Evolutionary conservation across 371 early-diverging fungal species (phyloP).

Genomic region (Mucor saturninus): DNA sequence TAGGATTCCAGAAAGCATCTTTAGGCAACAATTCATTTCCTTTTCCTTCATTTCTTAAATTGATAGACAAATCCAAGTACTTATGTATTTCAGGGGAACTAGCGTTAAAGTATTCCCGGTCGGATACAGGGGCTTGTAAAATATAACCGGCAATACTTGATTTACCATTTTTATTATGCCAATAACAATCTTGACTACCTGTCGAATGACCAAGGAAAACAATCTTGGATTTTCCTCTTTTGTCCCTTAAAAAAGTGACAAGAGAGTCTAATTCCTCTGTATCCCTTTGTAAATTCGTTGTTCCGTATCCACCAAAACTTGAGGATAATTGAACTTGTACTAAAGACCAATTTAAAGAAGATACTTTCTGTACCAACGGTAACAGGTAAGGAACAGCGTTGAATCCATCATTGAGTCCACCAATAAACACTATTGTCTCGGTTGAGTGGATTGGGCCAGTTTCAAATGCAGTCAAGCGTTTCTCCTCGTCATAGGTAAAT

Average conservation of each 20-base stretch:
- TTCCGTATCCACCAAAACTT: slow-evolving; percentile 57
- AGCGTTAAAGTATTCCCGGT: slow-evolving; percentile 44
- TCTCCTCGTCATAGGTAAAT: slow-evolving; percentile 23
- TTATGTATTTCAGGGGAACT: slow-evolving; percentile 32
- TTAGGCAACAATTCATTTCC: slow-evolving; percentile 51
- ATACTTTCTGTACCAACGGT: slow-evolving; percentile 31
- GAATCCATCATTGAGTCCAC: slow-evolving; percentile 56
- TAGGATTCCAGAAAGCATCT: slow-evolving; percentile 36
- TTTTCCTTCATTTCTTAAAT: slow-evolving; percentile 43
- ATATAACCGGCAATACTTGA: slow-evolving; percentile 45
- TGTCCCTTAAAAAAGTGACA: slow-evolving; percentile 35
- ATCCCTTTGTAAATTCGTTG: slow-evolving; percentile 45
- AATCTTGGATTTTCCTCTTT: slow-evolving; percentile 43
- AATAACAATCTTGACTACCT: slow-evolving; percentile 56
- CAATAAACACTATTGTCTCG: slow-evolving; percentile 51
- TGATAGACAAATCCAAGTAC: slow-evolving; percentile 35
- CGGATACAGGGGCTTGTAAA: slow-evolving; percentile 61
- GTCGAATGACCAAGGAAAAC: slow-evolving; percentile 63
- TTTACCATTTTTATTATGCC: slow-evolving; percentile 47
- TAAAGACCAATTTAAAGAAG: slow-evolving; percentile 42
- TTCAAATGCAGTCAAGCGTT: slow-evolving; percentile 51
- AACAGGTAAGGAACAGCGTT: slow-evolving; percentile 52
- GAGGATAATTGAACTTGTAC: slow-evolving; percentile 57
- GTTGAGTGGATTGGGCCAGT: slow-evolving; percentile 37
- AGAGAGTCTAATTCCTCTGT: slow-evolving; percentile 47